These are phyloP conservation scores for Castanospermum australe DNA, from an alignment of 306 rosid genomes.

Conservation along the genomic window DNA sequence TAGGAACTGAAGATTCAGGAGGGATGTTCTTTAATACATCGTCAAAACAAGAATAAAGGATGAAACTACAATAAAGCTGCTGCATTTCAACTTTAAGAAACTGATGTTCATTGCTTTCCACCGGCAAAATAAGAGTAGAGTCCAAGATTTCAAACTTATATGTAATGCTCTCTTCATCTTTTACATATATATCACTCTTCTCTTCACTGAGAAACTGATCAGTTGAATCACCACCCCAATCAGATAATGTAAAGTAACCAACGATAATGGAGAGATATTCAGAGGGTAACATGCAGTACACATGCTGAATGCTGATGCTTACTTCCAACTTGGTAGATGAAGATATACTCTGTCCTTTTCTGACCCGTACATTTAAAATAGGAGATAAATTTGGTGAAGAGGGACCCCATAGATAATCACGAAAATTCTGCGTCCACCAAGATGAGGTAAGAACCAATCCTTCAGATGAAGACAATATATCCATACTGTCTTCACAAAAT, in stretches of 20 bases:
- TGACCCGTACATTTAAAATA: slow-evolving; percentile 70
- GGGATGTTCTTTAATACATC: slow-evolving; percentile 56
- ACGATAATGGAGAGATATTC: slow-evolving; percentile 83
- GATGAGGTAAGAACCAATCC: slow-evolving; percentile 77
- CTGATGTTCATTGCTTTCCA: slow-evolving; percentile 61
- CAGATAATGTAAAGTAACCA: slow-evolving; percentile 82
- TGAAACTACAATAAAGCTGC: slow-evolving; percentile 63
- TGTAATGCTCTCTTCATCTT: slow-evolving; percentile 42
- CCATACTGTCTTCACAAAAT: slow-evolving; percentile 56
- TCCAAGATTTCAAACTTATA: slow-evolving; percentile 86
- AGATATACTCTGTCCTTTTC: slow-evolving; percentile 40
- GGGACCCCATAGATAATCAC: slow-evolving; percentile 87
- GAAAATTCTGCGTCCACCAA: slow-evolving; percentile 58
- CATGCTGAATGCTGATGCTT: slow-evolving; percentile 76
- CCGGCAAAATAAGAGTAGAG: slow-evolving; percentile 66
- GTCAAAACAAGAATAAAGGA: slow-evolving; percentile 41
- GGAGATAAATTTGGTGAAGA: slow-evolving; percentile 64
- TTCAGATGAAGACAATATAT: slow-evolving; percentile 63
- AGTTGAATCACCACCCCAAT: slow-evolving; percentile 64
- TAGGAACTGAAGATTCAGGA: slow-evolving; percentile 50
- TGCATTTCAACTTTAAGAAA: slow-evolving; percentile 68
- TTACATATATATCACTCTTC: slow-evolving; percentile 35
- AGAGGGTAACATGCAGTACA: slow-evolving; percentile 79
- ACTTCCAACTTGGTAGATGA: slow-evolving; percentile 56
- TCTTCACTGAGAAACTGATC: slow-evolving; percentile 31